A percentile compares a stretch with the other conserved stretches of the same genome.
Conservation (phyloP, 1,284 basidiomycete genomes). For the Sphagnurus paluster region DNA sequence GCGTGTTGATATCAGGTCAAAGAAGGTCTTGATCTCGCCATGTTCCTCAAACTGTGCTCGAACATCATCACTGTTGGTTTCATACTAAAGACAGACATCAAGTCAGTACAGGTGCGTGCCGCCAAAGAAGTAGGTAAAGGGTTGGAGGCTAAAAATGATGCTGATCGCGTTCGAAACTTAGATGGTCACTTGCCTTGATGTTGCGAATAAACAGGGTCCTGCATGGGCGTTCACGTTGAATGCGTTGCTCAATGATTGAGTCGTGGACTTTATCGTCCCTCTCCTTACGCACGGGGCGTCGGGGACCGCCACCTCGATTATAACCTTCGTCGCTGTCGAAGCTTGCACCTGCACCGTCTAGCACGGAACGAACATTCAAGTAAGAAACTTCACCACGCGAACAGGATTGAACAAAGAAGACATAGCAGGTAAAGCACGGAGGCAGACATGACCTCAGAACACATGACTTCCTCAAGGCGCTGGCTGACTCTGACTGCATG, state of each 20-base stretch:
- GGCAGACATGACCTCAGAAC: slow-evolving; percentile 23
- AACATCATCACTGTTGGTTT: slow-evolving; percentile 85
- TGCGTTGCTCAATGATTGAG: slow-evolving; percentile 85
- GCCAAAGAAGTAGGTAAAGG: slow-evolving; percentile 8
- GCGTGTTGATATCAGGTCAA: slow-evolving; percentile 89
- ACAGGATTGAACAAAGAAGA: slow-evolving; percentile 37
- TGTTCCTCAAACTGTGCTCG: slow-evolving; percentile 84
- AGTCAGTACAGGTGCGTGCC: slow-evolving; percentile 15
- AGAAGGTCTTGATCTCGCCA: slow-evolving; percentile 96
- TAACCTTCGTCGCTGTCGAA: slow-evolving; percentile 56
- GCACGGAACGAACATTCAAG: slow-evolving; percentile 45
- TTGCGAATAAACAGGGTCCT: slow-evolving; percentile 96
- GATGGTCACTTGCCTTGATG: slow-evolving; percentile 77
- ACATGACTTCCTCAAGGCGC: slow-evolving; percentile 19
- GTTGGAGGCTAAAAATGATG: slow-evolving; percentile 10
- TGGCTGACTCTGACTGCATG: slow-evolving; percentile 23
- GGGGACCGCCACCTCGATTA: slow-evolving; percentile 44
- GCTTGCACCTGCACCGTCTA: slow-evolving; percentile 57
- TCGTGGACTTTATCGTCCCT: slow-evolving; percentile 84
- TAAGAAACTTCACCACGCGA: slow-evolving; percentile 49
- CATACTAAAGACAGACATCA: slow-evolving; percentile 73
- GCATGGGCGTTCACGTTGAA: slow-evolving; percentile 90
- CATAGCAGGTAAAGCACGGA: slow-evolving; percentile 40
- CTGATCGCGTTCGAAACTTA: slow-evolving; percentile 2
- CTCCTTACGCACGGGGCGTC: slow-evolving; percentile 60